These are phyloP conservation scores for Ephemerocybe angulata DNA, from an alignment of 768 basidiomycete genomes.

Conservation along the genomic window DNA sequence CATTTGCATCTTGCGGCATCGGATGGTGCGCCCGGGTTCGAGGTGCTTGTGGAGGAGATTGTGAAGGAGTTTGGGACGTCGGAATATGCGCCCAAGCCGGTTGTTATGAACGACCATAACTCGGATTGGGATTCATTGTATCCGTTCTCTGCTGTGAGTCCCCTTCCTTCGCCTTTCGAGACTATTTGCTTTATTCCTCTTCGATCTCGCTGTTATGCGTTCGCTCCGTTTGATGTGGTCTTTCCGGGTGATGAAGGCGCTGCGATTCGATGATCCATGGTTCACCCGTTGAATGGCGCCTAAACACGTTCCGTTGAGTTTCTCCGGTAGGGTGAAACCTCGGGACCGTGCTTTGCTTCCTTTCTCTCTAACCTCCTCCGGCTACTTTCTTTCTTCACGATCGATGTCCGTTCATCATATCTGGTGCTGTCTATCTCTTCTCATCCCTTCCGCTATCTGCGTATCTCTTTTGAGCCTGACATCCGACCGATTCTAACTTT, in stretches of 20 bases:
- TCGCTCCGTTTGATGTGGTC: no score
- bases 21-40: conserved; percentile 78
- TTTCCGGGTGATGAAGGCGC: no score
- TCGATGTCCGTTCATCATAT: no score
- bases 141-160: conserved; percentile 69
- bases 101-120: conserved; percentile 73
- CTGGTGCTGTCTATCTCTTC: not conserved
- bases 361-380: no score
- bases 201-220: not conserved
- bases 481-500: no score
- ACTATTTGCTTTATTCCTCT: conserved; percentile 5
- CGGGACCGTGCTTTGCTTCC: not conserved
- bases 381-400: no score
- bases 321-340: not conserved
- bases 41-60: conserved; percentile 56
- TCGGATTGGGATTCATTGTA: conserved; percentile 86
- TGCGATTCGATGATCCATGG: not conserved
- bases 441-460: no score
- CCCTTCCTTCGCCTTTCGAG: not conserved
- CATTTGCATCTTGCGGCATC: conserved; percentile 79
- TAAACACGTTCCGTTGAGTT: not conserved
- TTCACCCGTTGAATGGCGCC: not conserved
- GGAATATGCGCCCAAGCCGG: conserved; percentile 36
- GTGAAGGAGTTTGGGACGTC: conserved; percentile 54
- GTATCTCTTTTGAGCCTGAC: no score